Percentiles rank a stretch among this genome's conserved stretches.
These are phyloP conservation scores for Pseudopithomyces chartarum DNA, from an alignment of 2,329 filamentous ascomycete species.

Conservation along the genomic window DNA sequence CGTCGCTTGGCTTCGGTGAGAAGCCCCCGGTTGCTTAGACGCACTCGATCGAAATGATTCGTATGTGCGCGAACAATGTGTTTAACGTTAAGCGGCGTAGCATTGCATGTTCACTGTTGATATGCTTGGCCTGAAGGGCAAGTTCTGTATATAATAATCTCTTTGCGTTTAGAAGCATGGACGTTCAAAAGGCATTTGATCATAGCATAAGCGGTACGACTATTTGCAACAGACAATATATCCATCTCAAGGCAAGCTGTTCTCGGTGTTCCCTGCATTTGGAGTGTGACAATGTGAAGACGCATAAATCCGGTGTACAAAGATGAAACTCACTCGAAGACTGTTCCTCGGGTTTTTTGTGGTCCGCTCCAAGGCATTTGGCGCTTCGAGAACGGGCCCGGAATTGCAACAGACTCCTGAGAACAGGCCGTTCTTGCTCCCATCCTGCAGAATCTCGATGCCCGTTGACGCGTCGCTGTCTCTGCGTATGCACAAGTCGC, in stretches of 20 bases:
- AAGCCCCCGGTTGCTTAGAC: slow-evolving; percentile 29
- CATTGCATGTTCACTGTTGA: slow-evolving; percentile 8
- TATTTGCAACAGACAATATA: neutral
- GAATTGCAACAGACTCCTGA: neutral
- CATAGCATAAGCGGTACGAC: neutral
- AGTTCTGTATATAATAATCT: slow-evolving; percentile 15
- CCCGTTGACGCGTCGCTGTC: neutral
- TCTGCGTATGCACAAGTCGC: neutral
- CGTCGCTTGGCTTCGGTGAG: slow-evolving; percentile 58
- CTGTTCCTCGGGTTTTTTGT: neutral
- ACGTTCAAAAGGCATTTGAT: neutral
- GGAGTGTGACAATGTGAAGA: neutral
- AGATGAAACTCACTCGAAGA: neutral
- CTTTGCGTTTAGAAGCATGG: neutral
- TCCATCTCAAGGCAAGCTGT: neutral
- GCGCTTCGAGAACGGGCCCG: neutral
- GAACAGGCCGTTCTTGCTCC: neutral
- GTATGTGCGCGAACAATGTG: neutral
- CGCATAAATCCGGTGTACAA: neutral
- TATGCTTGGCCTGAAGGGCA: slow-evolving; percentile 14
- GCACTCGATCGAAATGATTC: neutral
- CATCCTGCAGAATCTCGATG: neutral
- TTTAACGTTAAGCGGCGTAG: neutral
- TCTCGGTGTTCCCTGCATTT: neutral
- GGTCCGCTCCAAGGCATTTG: no score